phyloP scores from a whole-genome alignment of 2,329 filamentous ascomycete genomes.

The Aaosphaeria pasadenensis region DNA sequence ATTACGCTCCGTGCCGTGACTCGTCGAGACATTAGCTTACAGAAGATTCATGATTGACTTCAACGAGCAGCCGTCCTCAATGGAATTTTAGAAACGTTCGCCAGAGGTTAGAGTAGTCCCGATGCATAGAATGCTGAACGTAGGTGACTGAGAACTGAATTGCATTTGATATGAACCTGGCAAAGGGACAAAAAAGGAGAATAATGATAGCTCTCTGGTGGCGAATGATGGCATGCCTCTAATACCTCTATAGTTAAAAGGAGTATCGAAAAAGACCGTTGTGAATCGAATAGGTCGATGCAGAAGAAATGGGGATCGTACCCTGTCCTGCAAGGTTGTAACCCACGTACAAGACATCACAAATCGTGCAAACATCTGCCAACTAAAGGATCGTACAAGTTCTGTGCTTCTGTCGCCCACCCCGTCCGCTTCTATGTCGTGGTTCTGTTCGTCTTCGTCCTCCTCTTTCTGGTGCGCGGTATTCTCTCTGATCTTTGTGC shows the following conservation, averaged over 20 bases:
- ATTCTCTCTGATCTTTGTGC: constrained; percentile 60
- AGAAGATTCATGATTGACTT: no score
- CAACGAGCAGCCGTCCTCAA: no score
- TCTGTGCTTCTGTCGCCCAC: not conserved
- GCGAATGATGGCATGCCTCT: constrained; percentile 3
- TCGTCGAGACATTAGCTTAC: no score
- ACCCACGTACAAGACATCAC: not conserved
- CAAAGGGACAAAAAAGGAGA: not conserved
- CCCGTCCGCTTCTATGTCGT: not conserved
- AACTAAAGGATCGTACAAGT: not conserved
- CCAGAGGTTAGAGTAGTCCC: no score
- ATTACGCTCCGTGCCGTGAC: no score
- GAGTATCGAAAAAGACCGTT: constrained; percentile 1
- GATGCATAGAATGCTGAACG: no score
- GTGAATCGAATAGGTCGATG: not conserved
- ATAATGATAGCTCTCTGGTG: not conserved
- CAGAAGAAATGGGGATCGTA: not conserved
- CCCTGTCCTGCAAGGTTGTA: constrained; percentile 10
- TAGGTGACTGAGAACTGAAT: no score
- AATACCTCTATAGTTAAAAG: constrained; percentile 13
- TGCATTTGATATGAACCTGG: not conserved
- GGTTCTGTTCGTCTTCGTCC: not conserved
- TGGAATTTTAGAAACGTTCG: no score
- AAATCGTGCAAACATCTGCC: not conserved
- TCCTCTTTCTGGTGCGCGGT: constrained; percentile 3